These are phyloP conservation scores for Saccharomycopsis fodiens DNA, from an alignment of 805 yeast species.

Conservation along the genomic window DNA sequence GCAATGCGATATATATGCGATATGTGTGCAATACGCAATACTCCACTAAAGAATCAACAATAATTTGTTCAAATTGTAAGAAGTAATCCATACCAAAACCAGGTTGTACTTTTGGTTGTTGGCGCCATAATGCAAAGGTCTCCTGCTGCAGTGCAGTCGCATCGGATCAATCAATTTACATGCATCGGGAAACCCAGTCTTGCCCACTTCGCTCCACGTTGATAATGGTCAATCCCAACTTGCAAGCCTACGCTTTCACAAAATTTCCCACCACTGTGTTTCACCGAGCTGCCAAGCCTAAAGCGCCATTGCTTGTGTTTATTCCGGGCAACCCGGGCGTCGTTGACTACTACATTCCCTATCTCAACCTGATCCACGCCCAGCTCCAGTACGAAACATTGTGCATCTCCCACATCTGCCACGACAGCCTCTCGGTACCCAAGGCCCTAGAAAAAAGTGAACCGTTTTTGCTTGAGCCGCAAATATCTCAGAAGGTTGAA, in stretches of 20 bases:
- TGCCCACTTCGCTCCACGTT: neutral
- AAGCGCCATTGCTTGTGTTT: conserved; percentile 41
- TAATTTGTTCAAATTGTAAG: no score
- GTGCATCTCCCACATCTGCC: conserved; percentile 61
- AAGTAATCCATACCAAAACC: no score
- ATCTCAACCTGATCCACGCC: conserved; percentile 36
- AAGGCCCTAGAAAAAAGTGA: conserved; percentile 19
- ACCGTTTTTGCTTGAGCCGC: conserved; percentile 42
- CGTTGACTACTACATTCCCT: conserved; percentile 53
- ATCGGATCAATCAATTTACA: neutral
- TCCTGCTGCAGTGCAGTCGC: neutral
- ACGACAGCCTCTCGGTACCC: conserved; percentile 16
- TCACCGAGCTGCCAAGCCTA: conserved; percentile 4
- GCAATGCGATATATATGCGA: no score
- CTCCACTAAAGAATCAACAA: no score
- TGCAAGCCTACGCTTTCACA: conserved; percentile 9
- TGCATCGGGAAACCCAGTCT: neutral
- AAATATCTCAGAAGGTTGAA: conserved; percentile 48
- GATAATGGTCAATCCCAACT: neutral
- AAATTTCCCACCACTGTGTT: conserved; percentile 9
- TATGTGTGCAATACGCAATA: no score
- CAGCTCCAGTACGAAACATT: conserved; percentile 37
- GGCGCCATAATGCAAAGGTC: neutral
- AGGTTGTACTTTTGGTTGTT: no score
- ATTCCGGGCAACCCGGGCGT: conserved; percentile 80